These are phyloP conservation scores for Anastatica hierochuntica DNA, from an alignment of 345 rosid species.

Conservation along the genomic window DNA sequence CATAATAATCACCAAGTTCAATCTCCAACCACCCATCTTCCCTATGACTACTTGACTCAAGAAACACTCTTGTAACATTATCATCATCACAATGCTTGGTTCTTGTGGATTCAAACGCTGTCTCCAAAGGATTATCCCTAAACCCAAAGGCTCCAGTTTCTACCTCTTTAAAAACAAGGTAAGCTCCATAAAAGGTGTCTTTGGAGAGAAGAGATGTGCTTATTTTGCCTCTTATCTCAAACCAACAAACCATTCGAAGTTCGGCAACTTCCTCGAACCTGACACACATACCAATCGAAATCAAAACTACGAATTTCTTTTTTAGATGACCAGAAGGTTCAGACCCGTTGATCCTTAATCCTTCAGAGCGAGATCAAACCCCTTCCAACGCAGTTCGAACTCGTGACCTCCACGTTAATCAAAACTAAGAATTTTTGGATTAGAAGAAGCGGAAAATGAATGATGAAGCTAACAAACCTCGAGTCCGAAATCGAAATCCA, in stretches of 20 bases:
- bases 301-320: too few species aligned
- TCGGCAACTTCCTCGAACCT: constrained; percentile 37
- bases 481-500: constrained; percentile 30
- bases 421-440: not conserved
- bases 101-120: constrained; percentile 27
- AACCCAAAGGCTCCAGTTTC: constrained; percentile 22
- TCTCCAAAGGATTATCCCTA: constrained; percentile 11
- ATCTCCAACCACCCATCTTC: constrained; percentile 55
- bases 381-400: too few species aligned
- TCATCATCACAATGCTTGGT: not conserved
- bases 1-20: constrained; percentile 43
- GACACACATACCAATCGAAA: too few species aligned
- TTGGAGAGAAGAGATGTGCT: constrained; percentile 31
- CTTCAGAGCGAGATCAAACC: too few species aligned
- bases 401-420: too few species aligned
- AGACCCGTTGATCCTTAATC: too few species aligned
- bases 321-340: too few species aligned
- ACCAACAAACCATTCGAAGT: constrained; percentile 39
- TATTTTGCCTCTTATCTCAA: constrained; percentile 39
- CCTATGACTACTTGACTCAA: constrained; percentile 13
- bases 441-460: not conserved
- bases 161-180: constrained; percentile 30
- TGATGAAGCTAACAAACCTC: constrained; percentile 17
- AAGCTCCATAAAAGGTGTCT: constrained; percentile 32
- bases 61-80: not conserved